phyloP scores from a whole-genome alignment of 2,329 filamentous ascomycete species.

The Trichoderma harzianum region DNA sequence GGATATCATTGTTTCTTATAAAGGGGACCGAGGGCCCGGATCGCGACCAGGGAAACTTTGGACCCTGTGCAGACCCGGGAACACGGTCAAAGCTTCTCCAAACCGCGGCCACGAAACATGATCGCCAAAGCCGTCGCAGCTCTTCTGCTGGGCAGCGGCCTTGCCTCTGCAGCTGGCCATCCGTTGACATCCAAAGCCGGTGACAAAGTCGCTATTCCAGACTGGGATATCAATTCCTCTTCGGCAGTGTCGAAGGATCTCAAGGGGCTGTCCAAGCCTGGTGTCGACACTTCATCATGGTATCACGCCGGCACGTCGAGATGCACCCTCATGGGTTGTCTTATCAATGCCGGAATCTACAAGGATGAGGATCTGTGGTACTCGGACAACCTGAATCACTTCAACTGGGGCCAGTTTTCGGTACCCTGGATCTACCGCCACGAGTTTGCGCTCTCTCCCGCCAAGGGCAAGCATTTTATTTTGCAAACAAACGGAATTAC shows the following conservation, averaged over 20 bases:
- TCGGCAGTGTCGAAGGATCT: slow-evolving; percentile 36
- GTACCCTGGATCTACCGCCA: slow-evolving; percentile 58
- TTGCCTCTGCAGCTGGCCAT: slow-evolving; percentile 6
- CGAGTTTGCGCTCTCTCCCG: slow-evolving; percentile 43
- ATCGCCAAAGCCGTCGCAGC: slow-evolving; percentile 3
- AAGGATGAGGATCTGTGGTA: slow-evolving; percentile 54
- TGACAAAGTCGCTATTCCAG: slow-evolving; percentile 34
- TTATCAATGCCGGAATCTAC: slow-evolving; percentile 51
- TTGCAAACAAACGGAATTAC: slow-evolving; percentile 58
- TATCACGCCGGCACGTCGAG: slow-evolving; percentile 43
- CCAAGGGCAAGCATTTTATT: slow-evolving; percentile 42
- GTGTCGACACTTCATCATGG: slow-evolving; percentile 49
- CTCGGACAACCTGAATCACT: slow-evolving; percentile 43
- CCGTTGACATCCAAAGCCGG: slow-evolving; percentile 27
- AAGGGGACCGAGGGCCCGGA: neutral
- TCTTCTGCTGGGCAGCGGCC: slow-evolving; percentile 16
- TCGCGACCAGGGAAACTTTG: neutral
- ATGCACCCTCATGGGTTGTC: slow-evolving; percentile 55
- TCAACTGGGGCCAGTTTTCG: slow-evolving; percentile 47
- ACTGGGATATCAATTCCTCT: slow-evolving; percentile 50
- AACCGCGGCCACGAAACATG: slow-evolving; percentile 11
- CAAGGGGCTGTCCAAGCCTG: slow-evolving; percentile 38
- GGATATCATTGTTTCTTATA: neutral
- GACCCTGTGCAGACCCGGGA: neutral
- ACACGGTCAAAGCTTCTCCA: neutral